Evolutionary conservation across 495 filamentous ascomycete species (phyloP).

Genomic region (Penicillium mononematosum): DNA sequence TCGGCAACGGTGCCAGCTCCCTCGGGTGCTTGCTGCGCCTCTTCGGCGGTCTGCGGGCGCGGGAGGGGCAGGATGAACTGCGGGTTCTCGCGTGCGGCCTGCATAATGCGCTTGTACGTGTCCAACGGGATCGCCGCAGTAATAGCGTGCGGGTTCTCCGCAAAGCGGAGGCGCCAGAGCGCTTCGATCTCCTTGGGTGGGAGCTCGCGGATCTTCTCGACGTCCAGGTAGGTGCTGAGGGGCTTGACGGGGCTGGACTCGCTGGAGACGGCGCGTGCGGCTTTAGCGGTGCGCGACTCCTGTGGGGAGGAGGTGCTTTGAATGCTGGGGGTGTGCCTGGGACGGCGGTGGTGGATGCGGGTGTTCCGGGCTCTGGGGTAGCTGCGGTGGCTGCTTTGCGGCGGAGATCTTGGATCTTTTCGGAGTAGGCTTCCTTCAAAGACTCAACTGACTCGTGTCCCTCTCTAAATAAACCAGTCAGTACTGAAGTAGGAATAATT

Average conservation of each 20-base stretch:
- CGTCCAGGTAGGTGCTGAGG: slow-evolving; percentile 78
- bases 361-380: slow-evolving; percentile 46
- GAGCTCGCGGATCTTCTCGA: slow-evolving; percentile 69
- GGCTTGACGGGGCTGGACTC: slow-evolving; percentile 65
- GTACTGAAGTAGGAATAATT: not conserved
- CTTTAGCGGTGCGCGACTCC: slow-evolving; percentile 33
- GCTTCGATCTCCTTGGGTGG: slow-evolving; percentile 80
- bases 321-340: slow-evolving; percentile 30
- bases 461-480: slow-evolving; percentile 48
- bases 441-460: slow-evolving; percentile 72
- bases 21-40: slow-evolving; percentile 31
- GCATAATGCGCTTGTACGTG: slow-evolving; percentile 67
- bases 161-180: slow-evolving; percentile 90
- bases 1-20: slow-evolving; percentile 35
- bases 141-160: slow-evolving; percentile 64
- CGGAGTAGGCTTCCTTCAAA: slow-evolving; percentile 76
- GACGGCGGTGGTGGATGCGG: slow-evolving; percentile 11
- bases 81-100: slow-evolving; percentile 68
- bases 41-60: slow-evolving; percentile 42
- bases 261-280: slow-evolving; percentile 30
- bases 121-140: slow-evolving; percentile 74
- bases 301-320: slow-evolving; percentile 33
- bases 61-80: slow-evolving; percentile 91
- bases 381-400: slow-evolving; percentile 58
- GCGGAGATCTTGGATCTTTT: slow-evolving; percentile 69